Evolutionary conservation across 768 basidiomycete genomes (phyloP).

Genomic region (Leccinum subgranulosum): DNA sequence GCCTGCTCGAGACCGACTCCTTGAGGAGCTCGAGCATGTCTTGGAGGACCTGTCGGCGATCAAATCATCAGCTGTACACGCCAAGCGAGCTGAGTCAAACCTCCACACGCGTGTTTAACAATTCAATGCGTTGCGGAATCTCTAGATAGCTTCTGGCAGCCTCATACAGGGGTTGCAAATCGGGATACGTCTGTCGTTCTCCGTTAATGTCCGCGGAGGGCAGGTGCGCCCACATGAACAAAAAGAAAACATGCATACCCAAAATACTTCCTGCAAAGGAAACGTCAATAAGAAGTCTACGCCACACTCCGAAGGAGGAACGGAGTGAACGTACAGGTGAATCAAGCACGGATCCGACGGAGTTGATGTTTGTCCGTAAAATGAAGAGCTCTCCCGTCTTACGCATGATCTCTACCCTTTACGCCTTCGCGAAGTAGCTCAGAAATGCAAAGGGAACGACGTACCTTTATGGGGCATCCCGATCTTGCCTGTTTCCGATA

Average conservation of each 20-base stretch:
- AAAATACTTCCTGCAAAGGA: constrained; percentile 77
- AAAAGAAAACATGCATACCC: constrained; percentile 52
- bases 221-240: background rate
- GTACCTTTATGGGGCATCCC: constrained; percentile 81
- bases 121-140: constrained; percentile 89
- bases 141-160: constrained; percentile 93
- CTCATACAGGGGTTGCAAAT: constrained; percentile 92
- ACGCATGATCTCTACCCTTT: constrained; percentile 82
- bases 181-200: constrained; percentile 76
- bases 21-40: constrained; percentile 96
- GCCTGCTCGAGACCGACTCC: constrained; percentile 88
- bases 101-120: constrained; percentile 92
- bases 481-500: constrained; percentile 94
- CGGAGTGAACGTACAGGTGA: constrained; percentile 64
- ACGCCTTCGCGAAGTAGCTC: constrained; percentile 13
- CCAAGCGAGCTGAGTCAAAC: constrained; percentile 35
- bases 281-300: background rate
- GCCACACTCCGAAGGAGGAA: background rate
- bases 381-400: constrained; percentile 95
- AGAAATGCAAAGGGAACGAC: constrained; percentile 6
- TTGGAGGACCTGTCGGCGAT: constrained; percentile 69
- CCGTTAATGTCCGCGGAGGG: constrained; percentile 19
- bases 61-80: constrained; percentile 1
- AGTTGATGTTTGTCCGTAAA: constrained; percentile 89
- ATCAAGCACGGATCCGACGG: constrained; percentile 95